A percentile compares a stretch with the other conserved stretches of the same genome.
phyloP scores from a whole-genome alignment of 1,284 basidiomycete genomes.

The Malassezia furfur region DNA sequence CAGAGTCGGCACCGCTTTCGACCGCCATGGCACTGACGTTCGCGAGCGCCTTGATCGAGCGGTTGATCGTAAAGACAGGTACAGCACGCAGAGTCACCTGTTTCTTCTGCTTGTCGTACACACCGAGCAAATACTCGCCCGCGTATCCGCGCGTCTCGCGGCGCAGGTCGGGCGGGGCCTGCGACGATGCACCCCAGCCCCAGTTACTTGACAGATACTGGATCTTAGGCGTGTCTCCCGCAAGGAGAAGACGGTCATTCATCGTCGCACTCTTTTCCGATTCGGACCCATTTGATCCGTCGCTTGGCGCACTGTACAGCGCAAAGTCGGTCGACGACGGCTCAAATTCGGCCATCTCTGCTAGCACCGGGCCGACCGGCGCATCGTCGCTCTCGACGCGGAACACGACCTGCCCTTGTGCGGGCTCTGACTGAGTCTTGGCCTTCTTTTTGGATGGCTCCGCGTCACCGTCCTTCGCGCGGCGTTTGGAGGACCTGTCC shows the following conservation, averaged over 20 bases:
- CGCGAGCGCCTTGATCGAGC: slow-evolving; percentile 35
- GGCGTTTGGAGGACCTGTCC: slow-evolving; percentile 9
- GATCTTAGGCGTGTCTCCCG: slow-evolving; percentile 35
- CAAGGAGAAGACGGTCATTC: slow-evolving; percentile 30
- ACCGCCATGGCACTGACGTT: slow-evolving; percentile 27
- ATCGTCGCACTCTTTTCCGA: background rate
- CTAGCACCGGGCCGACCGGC: slow-evolving; percentile 9
- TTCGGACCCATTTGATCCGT: background rate
- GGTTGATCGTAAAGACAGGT: slow-evolving; percentile 35
- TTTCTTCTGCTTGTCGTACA: slow-evolving; percentile 35
- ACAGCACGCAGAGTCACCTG: slow-evolving; percentile 36
- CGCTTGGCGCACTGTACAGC: slow-evolving; percentile 11
- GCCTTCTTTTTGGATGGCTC: slow-evolving; percentile 4
- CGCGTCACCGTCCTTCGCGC: background rate
- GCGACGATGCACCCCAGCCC: slow-evolving; percentile 14
- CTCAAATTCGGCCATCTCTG: slow-evolving; percentile 12
- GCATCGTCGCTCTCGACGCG: background rate
- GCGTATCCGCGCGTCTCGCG: slow-evolving; percentile 34
- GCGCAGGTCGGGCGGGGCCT: slow-evolving; percentile 23
- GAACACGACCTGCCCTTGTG: background rate
- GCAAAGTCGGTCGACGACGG: slow-evolving; percentile 8
- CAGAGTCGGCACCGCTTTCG: slow-evolving; percentile 21
- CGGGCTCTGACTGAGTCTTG: background rate
- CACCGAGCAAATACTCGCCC: slow-evolving; percentile 42
- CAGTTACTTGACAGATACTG: slow-evolving; percentile 35